Evolutionary conservation across 768 basidiomycete genomes (phyloP).

Genomic region (Glaciozyma martinii): DNA sequence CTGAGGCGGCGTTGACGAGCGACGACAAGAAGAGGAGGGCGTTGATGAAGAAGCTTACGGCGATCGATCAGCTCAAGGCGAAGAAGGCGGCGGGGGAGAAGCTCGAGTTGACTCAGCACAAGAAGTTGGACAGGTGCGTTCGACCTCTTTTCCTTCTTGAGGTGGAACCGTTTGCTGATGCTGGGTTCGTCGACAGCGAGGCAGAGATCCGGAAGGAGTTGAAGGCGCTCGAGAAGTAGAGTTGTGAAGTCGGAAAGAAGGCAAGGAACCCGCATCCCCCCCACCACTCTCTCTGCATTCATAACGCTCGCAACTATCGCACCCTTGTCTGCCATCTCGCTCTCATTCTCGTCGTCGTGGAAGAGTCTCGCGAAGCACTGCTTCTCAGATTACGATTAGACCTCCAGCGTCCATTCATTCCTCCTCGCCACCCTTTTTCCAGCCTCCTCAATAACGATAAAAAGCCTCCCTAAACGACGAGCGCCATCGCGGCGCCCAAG

Average conservation of each 20-base stretch:
- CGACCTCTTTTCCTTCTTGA: no score
- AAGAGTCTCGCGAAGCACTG: no score
- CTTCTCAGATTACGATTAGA: no score
- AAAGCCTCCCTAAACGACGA: no score
- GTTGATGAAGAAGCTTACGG: constrained; percentile 95
- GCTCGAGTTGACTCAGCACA: constrained; percentile 86
- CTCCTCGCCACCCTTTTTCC: no score
- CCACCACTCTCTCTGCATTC: no score
- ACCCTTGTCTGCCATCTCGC: no score
- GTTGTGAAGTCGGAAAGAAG: neutral
- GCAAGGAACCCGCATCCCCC: neutral
- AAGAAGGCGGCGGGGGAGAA: constrained; percentile 81
- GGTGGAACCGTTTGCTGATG: neutral
- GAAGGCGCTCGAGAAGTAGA: constrained; percentile 10
- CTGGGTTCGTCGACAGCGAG: constrained; percentile 1
- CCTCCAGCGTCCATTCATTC: no score
- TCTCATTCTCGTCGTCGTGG: no score
- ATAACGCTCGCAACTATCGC: no score
- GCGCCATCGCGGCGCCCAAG: no score
- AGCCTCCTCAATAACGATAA: no score
- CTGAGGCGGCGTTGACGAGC: constrained; percentile 46
- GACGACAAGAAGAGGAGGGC: constrained; percentile 88
- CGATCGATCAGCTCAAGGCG: constrained; percentile 96
- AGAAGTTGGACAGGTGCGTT: constrained; percentile 70
- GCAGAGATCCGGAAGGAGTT: constrained; percentile 29